Conservation (phyloP, 169 alveolate species). For the Plasmodium fragile region DNA sequence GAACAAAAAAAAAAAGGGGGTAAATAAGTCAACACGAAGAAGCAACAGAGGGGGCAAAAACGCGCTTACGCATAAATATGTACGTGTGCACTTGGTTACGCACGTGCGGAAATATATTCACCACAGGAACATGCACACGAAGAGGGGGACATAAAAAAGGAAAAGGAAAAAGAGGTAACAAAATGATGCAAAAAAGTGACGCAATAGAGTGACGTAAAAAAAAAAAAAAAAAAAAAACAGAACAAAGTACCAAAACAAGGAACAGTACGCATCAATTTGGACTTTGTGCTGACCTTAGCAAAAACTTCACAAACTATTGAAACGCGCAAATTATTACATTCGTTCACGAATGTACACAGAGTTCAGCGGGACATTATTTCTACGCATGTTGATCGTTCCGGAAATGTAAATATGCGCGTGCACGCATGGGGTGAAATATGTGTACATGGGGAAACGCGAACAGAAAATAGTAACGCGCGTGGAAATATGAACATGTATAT, state of each 20-base stretch:
- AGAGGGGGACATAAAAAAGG: conserved; percentile 1
- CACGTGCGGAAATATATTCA: conserved; percentile 25
- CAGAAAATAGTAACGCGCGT: conserved; percentile 4
- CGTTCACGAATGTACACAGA: neutral
- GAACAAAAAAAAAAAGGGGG: neutral
- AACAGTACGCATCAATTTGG: neutral
- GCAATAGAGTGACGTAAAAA: neutral
- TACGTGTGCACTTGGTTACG: conserved; percentile 55
- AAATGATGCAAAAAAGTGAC: neutral
- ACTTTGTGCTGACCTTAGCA: neutral
- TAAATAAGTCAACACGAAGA: neutral
- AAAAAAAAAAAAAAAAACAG: neutral
- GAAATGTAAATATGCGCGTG: neutral
- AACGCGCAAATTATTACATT: neutral
- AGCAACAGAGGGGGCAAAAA: conserved; percentile 7
- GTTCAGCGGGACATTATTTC: conserved; percentile 31
- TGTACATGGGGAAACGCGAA: neutral
- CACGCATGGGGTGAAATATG: neutral
- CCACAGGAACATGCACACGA: conserved; percentile 23
- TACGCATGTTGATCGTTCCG: conserved; percentile 23
- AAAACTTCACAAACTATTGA: neutral
- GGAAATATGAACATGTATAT: conserved; percentile 9
- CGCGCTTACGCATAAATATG: conserved; percentile 7
- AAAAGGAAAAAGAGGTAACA: neutral
- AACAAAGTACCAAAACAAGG: neutral